Conservation (phyloP, 2,329 filamentous ascomycete genomes). For the Fusarium drepaniforme region DNA sequence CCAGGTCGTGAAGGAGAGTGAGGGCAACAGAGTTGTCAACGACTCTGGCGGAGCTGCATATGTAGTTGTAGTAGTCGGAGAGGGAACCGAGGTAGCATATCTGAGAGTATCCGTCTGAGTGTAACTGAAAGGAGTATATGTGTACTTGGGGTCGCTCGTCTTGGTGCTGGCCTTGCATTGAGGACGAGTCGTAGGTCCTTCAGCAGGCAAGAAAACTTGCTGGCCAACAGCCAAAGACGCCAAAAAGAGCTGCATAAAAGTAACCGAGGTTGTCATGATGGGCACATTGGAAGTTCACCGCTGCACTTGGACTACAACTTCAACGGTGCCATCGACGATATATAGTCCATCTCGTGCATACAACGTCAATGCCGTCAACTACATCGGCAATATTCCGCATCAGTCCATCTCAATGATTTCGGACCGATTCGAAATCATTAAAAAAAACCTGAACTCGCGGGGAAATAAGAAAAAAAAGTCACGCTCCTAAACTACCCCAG, state of each 20-base stretch:
- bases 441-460: slow-evolving; percentile 18
- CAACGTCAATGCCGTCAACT: not conserved
- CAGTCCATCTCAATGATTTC: slow-evolving; percentile 27
- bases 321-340: not conserved
- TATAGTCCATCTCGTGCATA: slow-evolving; percentile 9
- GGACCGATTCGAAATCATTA: slow-evolving; percentile 32
- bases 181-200: slow-evolving; percentile 45
- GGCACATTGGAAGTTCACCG: not conserved
- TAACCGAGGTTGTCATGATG: slow-evolving; percentile 29
- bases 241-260: slow-evolving; percentile 32
- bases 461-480: slow-evolving; percentile 26
- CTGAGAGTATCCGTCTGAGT: slow-evolving; percentile 49
- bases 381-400: slow-evolving; percentile 4
- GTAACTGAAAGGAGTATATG: slow-evolving; percentile 45
- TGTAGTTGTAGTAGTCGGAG: slow-evolving; percentile 47
- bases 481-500: slow-evolving; percentile 7
- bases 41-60: slow-evolving; percentile 46
- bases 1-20: slow-evolving; percentile 49
- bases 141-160: slow-evolving; percentile 42
- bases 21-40: slow-evolving; percentile 41
- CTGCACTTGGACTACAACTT: not conserved
- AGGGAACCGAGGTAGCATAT: slow-evolving; percentile 47
- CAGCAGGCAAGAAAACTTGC: slow-evolving; percentile 42
- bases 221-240: slow-evolving; percentile 40
- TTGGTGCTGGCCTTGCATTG: slow-evolving; percentile 38